Conservation (phyloP, 768 basidiomycete species). For the Lactarius trivialis region DNA sequence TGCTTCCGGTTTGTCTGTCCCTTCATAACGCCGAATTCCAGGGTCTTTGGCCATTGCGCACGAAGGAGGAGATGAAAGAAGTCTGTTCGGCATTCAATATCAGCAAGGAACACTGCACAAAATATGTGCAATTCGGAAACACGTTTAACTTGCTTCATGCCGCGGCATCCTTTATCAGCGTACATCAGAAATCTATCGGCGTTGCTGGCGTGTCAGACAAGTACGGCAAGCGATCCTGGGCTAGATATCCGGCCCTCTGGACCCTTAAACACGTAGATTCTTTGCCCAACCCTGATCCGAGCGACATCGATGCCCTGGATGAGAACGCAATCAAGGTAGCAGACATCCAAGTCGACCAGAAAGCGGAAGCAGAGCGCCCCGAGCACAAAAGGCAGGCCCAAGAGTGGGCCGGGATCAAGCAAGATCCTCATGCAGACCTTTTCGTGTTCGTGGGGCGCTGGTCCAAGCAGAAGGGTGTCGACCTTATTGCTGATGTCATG, state of each 20-base stretch:
- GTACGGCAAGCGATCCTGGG: slow-evolving; percentile 96
- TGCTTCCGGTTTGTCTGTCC: slow-evolving; percentile 84
- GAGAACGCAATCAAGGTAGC: slow-evolving; percentile 65
- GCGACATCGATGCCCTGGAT: slow-evolving; percentile 88
- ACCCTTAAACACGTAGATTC: slow-evolving; percentile 94
- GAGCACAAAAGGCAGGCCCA: slow-evolving; percentile 89
- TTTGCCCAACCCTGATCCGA: slow-evolving; percentile 90
- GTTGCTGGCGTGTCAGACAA: slow-evolving; percentile 98
- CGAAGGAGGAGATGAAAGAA: slow-evolving; percentile 98
- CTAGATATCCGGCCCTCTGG: slow-evolving; percentile 93
- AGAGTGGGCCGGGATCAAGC: slow-evolving; percentile 91
- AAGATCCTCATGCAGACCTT: slow-evolving; percentile 82
- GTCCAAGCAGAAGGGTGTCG: slow-evolving; percentile 99
- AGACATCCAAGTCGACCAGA: slow-evolving; percentile 71
- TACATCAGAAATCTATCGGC: slow-evolving; percentile 88
- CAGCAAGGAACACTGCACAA: slow-evolving; percentile 91
- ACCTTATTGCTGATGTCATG: slow-evolving; percentile 94
- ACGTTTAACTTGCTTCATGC: slow-evolving; percentile 95
- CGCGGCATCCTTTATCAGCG: slow-evolving; percentile 85
- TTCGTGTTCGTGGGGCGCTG: slow-evolving; percentile 97
- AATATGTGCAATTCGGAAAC: slow-evolving; percentile 97
- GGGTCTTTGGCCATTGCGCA: slow-evolving; percentile 91
- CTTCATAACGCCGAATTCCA: slow-evolving; percentile 98
- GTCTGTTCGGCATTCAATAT: slow-evolving; percentile 98
- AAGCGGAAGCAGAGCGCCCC: slow-evolving; percentile 83